Percentiles rank a stretch among this genome's conserved stretches.
phyloP scores from a whole-genome alignment of 139 green algal species.

The Chlorella sp. region DNA sequence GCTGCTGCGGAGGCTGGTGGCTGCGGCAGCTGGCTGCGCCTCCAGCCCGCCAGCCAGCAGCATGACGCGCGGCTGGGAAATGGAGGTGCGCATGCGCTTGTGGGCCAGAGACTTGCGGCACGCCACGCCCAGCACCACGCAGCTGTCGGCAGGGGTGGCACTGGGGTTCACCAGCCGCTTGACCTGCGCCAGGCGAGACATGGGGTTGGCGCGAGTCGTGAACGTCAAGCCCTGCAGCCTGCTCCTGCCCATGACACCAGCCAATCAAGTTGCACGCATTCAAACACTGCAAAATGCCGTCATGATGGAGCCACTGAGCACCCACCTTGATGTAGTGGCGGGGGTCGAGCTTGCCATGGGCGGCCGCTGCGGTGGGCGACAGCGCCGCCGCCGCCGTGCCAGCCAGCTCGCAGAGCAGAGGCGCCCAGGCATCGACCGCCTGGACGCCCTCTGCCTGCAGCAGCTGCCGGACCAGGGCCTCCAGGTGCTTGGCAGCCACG shows the following conservation, averaged over 20 bases:
- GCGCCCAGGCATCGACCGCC: slow-evolving; percentile 52
- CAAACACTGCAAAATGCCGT: too few relatives aligned
- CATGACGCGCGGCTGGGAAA: slow-evolving; percentile 73
- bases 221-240: too few relatives aligned
- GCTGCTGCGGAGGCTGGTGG: background rate
- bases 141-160: slow-evolving; percentile 58
- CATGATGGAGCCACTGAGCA: background rate
- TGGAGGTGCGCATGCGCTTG: slow-evolving; percentile 76
- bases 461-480: slow-evolving; percentile 70
- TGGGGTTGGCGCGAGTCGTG: too few relatives aligned
- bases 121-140: slow-evolving; percentile 65
- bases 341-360: slow-evolving; percentile 62
- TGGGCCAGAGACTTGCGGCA: slow-evolving; percentile 84
- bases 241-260: too few relatives aligned
- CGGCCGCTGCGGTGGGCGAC: slow-evolving; percentile 51
- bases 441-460: slow-evolving; percentile 61
- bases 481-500: slow-evolving; percentile 66
- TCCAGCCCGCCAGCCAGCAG: slow-evolving; percentile 64
- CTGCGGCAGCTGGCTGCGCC: background rate
- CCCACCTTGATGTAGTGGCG: slow-evolving; percentile 75
- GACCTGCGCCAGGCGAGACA: slow-evolving; percentile 55
- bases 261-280: too few relatives aligned
- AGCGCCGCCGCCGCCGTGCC: slow-evolving; percentile 55
- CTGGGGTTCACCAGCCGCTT: slow-evolving; percentile 66
- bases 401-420: slow-evolving; percentile 59